Conservation (phyloP, 139 green algal species). For the Tetraselmis chui region DNA sequence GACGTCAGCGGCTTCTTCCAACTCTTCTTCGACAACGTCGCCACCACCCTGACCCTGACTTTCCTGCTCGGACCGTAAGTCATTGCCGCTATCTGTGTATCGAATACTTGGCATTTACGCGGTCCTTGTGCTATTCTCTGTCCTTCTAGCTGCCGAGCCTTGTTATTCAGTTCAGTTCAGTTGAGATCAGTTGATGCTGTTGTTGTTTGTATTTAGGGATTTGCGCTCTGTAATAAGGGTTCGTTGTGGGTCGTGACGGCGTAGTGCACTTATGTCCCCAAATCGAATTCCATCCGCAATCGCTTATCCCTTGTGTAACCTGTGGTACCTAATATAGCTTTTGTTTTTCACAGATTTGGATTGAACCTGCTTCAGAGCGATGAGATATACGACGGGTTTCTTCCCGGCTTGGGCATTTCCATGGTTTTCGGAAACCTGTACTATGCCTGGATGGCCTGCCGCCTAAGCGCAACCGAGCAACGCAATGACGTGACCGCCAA, state of each 20-base stretch:
- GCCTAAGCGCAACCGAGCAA: constrained; percentile 5
- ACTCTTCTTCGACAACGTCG: constrained; percentile 22
- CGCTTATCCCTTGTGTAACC: background rate
- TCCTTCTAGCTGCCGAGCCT: background rate
- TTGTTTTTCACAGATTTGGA: background rate
- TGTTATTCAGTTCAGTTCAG: background rate
- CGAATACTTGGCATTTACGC: background rate
- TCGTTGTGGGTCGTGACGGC: background rate
- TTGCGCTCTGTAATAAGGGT: background rate
- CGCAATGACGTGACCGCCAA: constrained; percentile 10
- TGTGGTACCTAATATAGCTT: background rate
- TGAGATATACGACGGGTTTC: constrained; percentile 9
- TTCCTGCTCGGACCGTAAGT: background rate
- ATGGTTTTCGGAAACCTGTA: constrained; percentile 15
- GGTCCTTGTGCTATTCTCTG: too few relatives aligned
- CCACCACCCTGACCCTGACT: background rate
- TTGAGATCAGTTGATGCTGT: too few relatives aligned
- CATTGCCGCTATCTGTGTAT: background rate
- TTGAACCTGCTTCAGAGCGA: background rate
- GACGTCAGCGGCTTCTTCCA: constrained; percentile 14
- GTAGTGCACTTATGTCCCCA: background rate
- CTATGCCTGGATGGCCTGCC: constrained; percentile 12
- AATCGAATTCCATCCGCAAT: background rate
- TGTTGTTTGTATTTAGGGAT: too few relatives aligned
- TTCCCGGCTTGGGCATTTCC: constrained; percentile 5